phyloP scores from a whole-genome alignment of 768 basidiomycete species.

The Suillus occidentalis region DNA sequence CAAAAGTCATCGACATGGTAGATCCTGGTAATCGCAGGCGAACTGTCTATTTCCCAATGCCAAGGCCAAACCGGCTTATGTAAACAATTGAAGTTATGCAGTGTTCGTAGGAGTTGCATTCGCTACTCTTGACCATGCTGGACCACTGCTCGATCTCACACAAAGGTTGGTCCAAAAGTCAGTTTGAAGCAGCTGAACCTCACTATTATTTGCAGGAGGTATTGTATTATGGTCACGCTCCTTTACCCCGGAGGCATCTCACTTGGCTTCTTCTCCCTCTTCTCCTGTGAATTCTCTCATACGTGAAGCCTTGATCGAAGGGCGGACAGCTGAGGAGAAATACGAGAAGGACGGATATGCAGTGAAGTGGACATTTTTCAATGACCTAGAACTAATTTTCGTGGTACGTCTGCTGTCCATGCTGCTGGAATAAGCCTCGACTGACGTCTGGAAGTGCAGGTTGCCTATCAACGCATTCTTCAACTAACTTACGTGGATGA shows the following conservation, averaged over 20 bases:
- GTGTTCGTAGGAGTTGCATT: background rate
- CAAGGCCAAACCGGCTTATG: background rate
- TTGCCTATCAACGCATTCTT: constrained; percentile 94
- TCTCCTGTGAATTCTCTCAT: constrained; percentile 89
- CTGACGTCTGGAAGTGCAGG: constrained; percentile 44
- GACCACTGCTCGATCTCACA: constrained; percentile 96
- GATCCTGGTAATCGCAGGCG: too few species aligned
- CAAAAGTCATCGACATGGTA: background rate
- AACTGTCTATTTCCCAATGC: background rate
- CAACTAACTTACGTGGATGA: constrained; percentile 94
- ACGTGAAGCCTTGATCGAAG: constrained; percentile 89
- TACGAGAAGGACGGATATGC: constrained; percentile 96
- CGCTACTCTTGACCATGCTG: constrained; percentile 54
- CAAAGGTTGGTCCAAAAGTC: constrained; percentile 56
- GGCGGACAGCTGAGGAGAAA: constrained; percentile 74
- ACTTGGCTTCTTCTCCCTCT: constrained; percentile 64
- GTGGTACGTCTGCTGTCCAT: constrained; percentile 59
- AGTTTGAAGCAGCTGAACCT: background rate
- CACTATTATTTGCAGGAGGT: constrained; percentile 58
- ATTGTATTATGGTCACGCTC: constrained; percentile 93
- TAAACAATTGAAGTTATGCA: background rate
- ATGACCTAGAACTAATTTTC: constrained; percentile 95
- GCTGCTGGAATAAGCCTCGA: constrained; percentile 4
- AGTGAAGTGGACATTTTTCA: constrained; percentile 92
- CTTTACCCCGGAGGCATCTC: constrained; percentile 83